Evolutionary conservation across 805 yeast genomes (phyloP), one percentile per base, ranked within the genome.

Genomic region (Teunomyces kruisii): DNA sequence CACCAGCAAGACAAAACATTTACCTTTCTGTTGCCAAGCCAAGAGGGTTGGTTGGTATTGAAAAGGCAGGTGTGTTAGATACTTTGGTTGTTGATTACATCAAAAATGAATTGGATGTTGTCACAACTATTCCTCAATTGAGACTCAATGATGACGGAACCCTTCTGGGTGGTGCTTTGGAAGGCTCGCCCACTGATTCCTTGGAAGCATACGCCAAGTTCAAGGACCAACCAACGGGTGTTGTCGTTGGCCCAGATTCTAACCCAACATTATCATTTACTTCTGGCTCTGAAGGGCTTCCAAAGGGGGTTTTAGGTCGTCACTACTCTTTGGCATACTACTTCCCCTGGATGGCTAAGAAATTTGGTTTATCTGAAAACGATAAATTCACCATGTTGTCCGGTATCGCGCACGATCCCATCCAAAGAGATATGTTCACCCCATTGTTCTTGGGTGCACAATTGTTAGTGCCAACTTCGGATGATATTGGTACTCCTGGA

Each of bases 371-470:
- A 32, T 77, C 86, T 33, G 85, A 79, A 44, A 77, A 82, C 29
- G 99, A 95, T 66, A 86, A 76, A 59, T 94, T 94, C 73, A 94
- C 99, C 15, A 94, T 94, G 99, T 78, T 94, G 49, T 87, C 96
- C 7, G 99, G 99, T 59, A 94, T 94, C 64, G 99, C 99, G 0
- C 99, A 94, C 65, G 99, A 94, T 68, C 99, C 99, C 9, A 92
- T 94, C 51, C 99, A 94, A 74, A 86, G 99, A 75, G 99, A 94
- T 68, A 94, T 94, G 86, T 94, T 94, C 67, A 94, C 99, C 6
- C 99, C 99, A 16, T 76, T 94, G 51, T 94, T 94, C 66, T 72
- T 94, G 51, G 99, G 99, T 52, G 99, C 99, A 14, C 87, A 84
- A 55, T 74, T 94, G 45, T 76, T 88, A 51, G 95, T 94, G 26